Evolutionary conservation across 2,329 filamentous ascomycete genomes (phyloP), one percentile per base, ranked within the genome.

Genomic region (Microdochium trichocladiopsis): DNA sequence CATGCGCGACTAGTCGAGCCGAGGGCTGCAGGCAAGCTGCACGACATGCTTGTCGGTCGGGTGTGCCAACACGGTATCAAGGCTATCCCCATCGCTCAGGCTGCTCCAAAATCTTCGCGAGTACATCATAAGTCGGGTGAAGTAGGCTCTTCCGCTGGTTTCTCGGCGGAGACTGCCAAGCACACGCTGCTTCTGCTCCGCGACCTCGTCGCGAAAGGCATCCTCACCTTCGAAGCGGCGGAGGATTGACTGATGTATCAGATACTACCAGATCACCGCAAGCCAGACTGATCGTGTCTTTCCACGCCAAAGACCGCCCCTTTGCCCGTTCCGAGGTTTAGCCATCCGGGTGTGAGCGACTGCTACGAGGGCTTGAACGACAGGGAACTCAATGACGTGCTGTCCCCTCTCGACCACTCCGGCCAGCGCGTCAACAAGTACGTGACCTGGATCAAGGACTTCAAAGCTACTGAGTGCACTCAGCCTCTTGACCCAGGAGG

Each of bases 161-260:
- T 78, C 28, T 79, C 70, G 65, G 66, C 61, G 0, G 54, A 68
- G 0, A 41, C 64, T 0, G 64, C 63, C 0, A 66, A 63, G 25
- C 57, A 60, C 1, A 60, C 66, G 0, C 60, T 84, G 0, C 63
- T 82, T 0, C 64, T 83, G 1, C 59, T 85, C 0, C 69, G 79
- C 23, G 77, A 85, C 0, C 69, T 88, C 0, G 63, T 88, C 8
- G 77, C 79, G 0, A 64, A 71, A 0, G 77, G 80, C 0, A 68
- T 88, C 0, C 58, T 88, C 0, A 58, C 58, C 0, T 85, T 84
- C 53, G 70, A 88, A 87, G 58, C 69, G 84, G 1, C 88, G 81
- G 80, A 67, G 78, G 2, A 84, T 89, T 0, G 77, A 87, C 51
- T 89, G 83, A 53, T 84, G 86, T 0, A 67, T 79, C 0, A n/a